These are phyloP conservation scores for Babjeviella inositovora DNA, from an alignment of 805 yeast species.

Conservation along the genomic window DNA sequence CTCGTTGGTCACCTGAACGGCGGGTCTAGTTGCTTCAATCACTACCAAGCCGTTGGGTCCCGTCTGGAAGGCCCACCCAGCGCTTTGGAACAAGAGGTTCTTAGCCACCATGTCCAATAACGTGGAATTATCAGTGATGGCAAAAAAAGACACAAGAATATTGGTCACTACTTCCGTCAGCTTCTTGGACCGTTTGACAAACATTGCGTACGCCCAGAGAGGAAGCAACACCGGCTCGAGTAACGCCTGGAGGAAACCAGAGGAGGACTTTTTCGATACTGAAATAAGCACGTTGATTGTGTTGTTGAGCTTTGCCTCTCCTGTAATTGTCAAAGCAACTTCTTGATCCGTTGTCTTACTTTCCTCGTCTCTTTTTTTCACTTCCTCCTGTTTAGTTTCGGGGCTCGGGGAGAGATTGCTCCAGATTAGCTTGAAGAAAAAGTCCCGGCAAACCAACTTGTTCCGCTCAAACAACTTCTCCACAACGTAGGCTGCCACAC, in stretches of 20 bases:
- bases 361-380: background rate
- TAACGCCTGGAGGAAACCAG: background rate
- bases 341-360: slow-evolving; percentile 6
- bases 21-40: no score
- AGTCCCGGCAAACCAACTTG: slow-evolving; percentile 34
- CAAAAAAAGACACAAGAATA: slow-evolving; percentile 4
- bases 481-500: slow-evolving; percentile 38
- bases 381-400: background rate
- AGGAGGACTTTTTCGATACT: slow-evolving; percentile 19
- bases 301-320: slow-evolving; percentile 40
- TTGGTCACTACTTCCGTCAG: slow-evolving; percentile 3
- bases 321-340: slow-evolving; percentile 15
- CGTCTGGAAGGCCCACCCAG: no score
- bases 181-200: no score
- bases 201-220: no score
- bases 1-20: slow-evolving; percentile 9
- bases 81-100: slow-evolving; percentile 14
- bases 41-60: slow-evolving; percentile 13
- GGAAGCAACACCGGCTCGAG: no score
- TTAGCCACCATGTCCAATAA: slow-evolving; percentile 13
- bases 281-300: slow-evolving; percentile 51
- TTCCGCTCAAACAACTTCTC: slow-evolving; percentile 34
- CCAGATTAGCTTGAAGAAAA: slow-evolving; percentile 38
- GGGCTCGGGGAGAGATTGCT: slow-evolving; percentile 17
- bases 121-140: slow-evolving; percentile 4